Evolutionary conservation across 768 basidiomycete species (phyloP).

Genomic region (Trametes villosa): DNA sequence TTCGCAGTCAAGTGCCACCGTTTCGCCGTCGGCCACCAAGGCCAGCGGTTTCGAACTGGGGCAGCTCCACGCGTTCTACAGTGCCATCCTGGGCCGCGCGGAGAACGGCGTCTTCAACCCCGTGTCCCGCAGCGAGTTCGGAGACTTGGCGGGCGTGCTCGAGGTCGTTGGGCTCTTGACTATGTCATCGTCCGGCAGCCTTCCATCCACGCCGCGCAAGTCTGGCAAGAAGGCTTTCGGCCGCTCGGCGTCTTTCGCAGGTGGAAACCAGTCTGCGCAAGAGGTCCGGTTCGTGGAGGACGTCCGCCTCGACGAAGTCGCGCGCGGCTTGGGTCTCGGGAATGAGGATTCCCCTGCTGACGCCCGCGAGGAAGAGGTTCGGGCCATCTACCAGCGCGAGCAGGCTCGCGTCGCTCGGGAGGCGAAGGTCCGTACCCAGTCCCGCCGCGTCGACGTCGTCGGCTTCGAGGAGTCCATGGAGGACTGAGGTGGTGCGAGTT

Average conservation of each 20-base stretch:
- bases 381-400: slow-evolving; percentile 59
- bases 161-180: slow-evolving; percentile 74
- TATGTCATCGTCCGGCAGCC: slow-evolving; percentile 38
- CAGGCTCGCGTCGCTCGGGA: slow-evolving; percentile 49
- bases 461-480: slow-evolving; percentile 51
- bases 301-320: slow-evolving; percentile 67
- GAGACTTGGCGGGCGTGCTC: slow-evolving; percentile 69
- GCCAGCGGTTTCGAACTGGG: slow-evolving; percentile 56
- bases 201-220: slow-evolving; percentile 45
- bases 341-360: slow-evolving; percentile 37
- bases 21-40: slow-evolving; percentile 26
- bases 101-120: slow-evolving; percentile 60
- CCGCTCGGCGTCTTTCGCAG: slow-evolving; percentile 62
- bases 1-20: slow-evolving; percentile 40
- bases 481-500: slow-evolving; percentile 36
- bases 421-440: slow-evolving; percentile 36
- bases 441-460: slow-evolving; percentile 19
- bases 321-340: slow-evolving; percentile 67
- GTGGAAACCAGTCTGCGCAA: slow-evolving; percentile 29
- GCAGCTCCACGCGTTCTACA: slow-evolving; percentile 69
- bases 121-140: slow-evolving; percentile 77
- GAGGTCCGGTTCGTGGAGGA: slow-evolving; percentile 65
- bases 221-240: slow-evolving; percentile 56
- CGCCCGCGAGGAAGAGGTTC: slow-evolving; percentile 54
- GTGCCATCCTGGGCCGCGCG: slow-evolving; percentile 57